Evolutionary conservation across 1,284 basidiomycete genomes (phyloP), one percentile per base, ranked within the genome.

Genomic region (Trichosporon asahii): DNA sequence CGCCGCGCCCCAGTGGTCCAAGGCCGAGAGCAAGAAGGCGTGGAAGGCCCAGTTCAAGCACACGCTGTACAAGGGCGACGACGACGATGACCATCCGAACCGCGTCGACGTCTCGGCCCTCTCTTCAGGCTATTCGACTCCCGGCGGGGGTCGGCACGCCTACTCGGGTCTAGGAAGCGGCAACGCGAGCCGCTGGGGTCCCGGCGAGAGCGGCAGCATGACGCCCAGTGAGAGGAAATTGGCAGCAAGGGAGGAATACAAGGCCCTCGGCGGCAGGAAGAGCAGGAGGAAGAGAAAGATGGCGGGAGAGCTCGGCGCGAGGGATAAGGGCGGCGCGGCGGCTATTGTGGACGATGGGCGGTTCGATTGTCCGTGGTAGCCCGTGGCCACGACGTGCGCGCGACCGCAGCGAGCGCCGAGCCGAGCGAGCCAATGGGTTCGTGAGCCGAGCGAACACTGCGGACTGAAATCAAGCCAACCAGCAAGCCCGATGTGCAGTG

Each of bases 231-330:
- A 90, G 49, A 87, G 88, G 46, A 95, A 94, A 83, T 70, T 88
- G 1, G 92, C 94, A 80, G 93, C 94, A 88, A 87, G 93, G 46
- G 90, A 90, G 77, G 90, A 90, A 86, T 95, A 95, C 84, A 95
- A 95, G 85, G 91, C 93, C 67, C 84, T 95, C 8, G 90, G 90
- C 21, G 93, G 93, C 11, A 87, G 93, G 73, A 95, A 95, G 84
- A 85, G 88, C 9, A 83, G 84, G 72, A 74, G 76, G 5, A 91
- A 90, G 81, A 86, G 84, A 64, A 93, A 78, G 74, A 80, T 83
- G 78, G 83, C 82, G 18, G 82, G 81, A 18, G 77, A 78, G 63
- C 40, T 80, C 67, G 80, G 80, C 27, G 71, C 72, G 31, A 78
- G 75, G 60, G 81, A 80, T 72, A 80, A 78, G 70, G 76, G 77